Evolutionary conservation across 306 rosid genomes (phyloP).

Genomic region (Rosa lucieae): DNA sequence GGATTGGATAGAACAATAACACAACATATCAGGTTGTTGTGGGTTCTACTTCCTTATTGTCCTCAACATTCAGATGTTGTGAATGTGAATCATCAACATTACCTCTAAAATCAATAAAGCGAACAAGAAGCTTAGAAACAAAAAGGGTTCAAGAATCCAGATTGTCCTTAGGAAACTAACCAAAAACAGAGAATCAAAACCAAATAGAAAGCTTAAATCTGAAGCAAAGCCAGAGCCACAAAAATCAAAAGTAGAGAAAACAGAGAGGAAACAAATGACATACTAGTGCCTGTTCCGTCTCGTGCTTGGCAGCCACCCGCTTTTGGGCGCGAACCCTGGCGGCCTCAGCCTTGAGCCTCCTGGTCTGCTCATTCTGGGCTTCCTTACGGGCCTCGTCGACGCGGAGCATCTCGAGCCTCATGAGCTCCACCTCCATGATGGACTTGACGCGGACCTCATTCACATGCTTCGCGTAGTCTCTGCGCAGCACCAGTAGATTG

Average conservation of each 20-base stretch:
- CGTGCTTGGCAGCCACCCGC: constrained; percentile 51
- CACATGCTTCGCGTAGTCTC: constrained; percentile 72
- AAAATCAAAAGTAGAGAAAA: neutral
- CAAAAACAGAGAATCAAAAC: neutral
- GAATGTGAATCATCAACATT: too few relatives aligned
- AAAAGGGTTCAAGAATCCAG: neutral
- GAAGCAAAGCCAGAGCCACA: neutral
- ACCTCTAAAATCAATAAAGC: neutral
- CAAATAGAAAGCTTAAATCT: neutral
- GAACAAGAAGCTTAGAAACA: neutral
- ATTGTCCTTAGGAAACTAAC: neutral
- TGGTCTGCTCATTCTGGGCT: constrained; percentile 61
- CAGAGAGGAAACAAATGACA: neutral
- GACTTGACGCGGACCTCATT: constrained; percentile 61
- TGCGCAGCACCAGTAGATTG: constrained; percentile 5
- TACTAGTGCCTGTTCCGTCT: constrained; percentile 62
- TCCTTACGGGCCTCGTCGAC: constrained; percentile 65
- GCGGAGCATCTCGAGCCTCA: constrained; percentile 59
- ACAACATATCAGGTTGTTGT: too few relatives aligned
- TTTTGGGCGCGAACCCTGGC: constrained; percentile 60
- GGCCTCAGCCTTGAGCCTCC: constrained; percentile 64
- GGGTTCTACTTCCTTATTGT: neutral
- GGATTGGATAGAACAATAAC: too few relatives aligned
- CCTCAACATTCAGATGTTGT: neutral
- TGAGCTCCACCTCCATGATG: constrained; percentile 59